phyloP scores from a whole-genome alignment of 208 protist species.

The Crithidia fasciculata region DNA sequence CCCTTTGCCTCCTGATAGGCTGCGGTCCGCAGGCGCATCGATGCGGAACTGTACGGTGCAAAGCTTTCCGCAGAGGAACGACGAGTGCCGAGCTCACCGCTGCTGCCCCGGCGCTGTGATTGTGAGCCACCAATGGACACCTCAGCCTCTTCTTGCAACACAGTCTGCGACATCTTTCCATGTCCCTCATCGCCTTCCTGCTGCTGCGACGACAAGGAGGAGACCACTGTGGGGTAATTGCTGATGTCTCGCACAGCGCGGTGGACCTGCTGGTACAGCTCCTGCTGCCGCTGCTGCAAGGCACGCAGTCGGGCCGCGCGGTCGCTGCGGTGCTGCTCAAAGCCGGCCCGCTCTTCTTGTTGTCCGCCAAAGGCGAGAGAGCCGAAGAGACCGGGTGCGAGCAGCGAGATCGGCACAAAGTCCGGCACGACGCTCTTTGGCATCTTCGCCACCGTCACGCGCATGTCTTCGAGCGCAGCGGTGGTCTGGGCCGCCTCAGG shows the following conservation, averaged over 20 bases:
- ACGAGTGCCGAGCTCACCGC: not conserved
- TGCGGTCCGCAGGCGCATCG: not conserved
- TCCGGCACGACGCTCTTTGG: constrained; percentile 31
- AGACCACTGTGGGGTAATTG: not conserved
- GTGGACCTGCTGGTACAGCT: constrained; percentile 43
- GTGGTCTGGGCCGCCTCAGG: constrained; percentile 20
- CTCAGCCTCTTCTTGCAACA: not conserved
- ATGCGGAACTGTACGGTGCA: not conserved
- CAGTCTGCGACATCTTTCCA: not conserved
- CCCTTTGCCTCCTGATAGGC: not conserved
- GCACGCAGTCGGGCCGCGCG: constrained; percentile 42
- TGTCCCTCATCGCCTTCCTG: too few relatives aligned
- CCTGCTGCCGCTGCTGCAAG: constrained; percentile 53
- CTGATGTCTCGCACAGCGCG: constrained; percentile 21
- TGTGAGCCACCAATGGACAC: not conserved
- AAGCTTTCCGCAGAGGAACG: not conserved
- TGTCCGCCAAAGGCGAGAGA: constrained; percentile 54
- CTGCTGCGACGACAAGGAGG: too few relatives aligned
- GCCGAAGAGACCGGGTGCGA: constrained; percentile 42
- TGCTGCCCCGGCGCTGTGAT: not conserved
- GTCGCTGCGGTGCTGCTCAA: constrained; percentile 50
- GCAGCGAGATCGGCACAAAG: constrained; percentile 44
- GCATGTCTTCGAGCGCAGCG: constrained; percentile 39
- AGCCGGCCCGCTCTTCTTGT: constrained; percentile 26
- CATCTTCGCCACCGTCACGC: constrained; percentile 37